A percentile compares a stretch with the other conserved stretches of the same genome.
These are phyloP conservation scores for Vitis rupestris DNA, from an alignment of 164 flowering plant genomes.

Conservation along the genomic window DNA sequence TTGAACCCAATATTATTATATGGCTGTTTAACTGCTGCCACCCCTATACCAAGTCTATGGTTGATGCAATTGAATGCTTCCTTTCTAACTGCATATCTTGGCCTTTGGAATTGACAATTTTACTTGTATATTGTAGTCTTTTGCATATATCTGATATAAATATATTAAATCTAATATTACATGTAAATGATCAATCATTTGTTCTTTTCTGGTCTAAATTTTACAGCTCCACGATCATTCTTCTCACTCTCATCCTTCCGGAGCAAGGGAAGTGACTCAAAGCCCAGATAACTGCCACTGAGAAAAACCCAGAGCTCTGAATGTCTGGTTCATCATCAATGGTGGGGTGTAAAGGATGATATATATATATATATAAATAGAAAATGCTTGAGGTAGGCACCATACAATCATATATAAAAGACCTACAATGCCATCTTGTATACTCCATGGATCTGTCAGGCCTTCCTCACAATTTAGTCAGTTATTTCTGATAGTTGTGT, in stretches of 20 bases:
- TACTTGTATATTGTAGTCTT: background rate
- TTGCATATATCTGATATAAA: no score
- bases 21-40: background rate
- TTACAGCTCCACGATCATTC: conserved; percentile 88
- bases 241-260: conserved; percentile 89
- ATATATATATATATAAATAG: conserved; percentile 6
- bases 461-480: conserved; percentile 11
- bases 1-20: no score
- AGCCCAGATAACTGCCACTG: conserved; percentile 49
- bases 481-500: conserved; percentile 15
- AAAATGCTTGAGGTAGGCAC: conserved; percentile 26
- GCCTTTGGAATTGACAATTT: background rate
- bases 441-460: conserved; percentile 10
- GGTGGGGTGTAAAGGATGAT: conserved; percentile 19
- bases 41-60: background rate
- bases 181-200: no score
- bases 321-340: conserved; percentile 9
- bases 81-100: background rate
- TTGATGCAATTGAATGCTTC: background rate
- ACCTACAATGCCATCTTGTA: conserved; percentile 13
- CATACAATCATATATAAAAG: conserved; percentile 9
- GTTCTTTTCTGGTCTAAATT: conserved; percentile 7
- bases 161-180: no score
- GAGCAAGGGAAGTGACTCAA: conserved; percentile 93
- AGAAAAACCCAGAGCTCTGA: background rate